A percentile compares a stretch with the other conserved stretches of the same genome.
Evolutionary conservation across 2,329 filamentous ascomycete species (phyloP).

Genomic region (Rhynchosporium agropyri): DNA sequence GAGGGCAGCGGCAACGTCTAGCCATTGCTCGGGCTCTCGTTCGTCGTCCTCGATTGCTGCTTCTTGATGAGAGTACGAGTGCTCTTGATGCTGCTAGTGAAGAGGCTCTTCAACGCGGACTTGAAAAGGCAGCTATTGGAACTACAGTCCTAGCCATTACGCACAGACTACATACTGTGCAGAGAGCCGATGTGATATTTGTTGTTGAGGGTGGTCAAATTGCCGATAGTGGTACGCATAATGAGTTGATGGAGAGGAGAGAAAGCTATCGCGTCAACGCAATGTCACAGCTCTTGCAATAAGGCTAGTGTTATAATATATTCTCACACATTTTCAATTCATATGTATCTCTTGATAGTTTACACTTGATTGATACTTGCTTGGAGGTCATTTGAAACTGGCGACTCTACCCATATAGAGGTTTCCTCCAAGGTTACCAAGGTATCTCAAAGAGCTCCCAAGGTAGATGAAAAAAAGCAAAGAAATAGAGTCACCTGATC

Average conservation of each 20-base stretch:
- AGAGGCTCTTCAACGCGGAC: slow-evolving; percentile 84
- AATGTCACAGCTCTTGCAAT: slow-evolving; percentile 11
- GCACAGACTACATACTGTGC: slow-evolving; percentile 89
- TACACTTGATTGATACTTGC: too few species aligned
- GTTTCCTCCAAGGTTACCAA: too few species aligned
- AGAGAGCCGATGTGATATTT: slow-evolving; percentile 88
- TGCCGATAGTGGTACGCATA: slow-evolving; percentile 85
- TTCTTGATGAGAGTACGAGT: slow-evolving; percentile 92
- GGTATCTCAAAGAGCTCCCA: too few species aligned
- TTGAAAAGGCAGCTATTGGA: slow-evolving; percentile 82
- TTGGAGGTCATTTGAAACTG: too few species aligned
- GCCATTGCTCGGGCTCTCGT: slow-evolving; percentile 88
- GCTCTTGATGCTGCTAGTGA: slow-evolving; percentile 91
- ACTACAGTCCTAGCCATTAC: slow-evolving; percentile 80
- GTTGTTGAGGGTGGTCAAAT: slow-evolving; percentile 82
- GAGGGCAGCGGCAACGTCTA: slow-evolving; percentile 92
- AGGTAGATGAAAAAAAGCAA: too few species aligned
- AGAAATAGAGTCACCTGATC: too few species aligned
- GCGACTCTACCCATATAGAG: too few species aligned
- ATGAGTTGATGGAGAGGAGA: slow-evolving; percentile 47
- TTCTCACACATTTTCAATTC: too few species aligned
- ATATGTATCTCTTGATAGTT: too few species aligned
- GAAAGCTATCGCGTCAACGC: slow-evolving; percentile 9
- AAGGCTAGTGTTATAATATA: background rate
- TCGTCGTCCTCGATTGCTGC: slow-evolving; percentile 82